A percentile compares a stretch with the other conserved stretches of the same genome.
Evolutionary conservation across 495 filamentous ascomycete genomes (phyloP).

Genomic region (Neurospora cerealis): DNA sequence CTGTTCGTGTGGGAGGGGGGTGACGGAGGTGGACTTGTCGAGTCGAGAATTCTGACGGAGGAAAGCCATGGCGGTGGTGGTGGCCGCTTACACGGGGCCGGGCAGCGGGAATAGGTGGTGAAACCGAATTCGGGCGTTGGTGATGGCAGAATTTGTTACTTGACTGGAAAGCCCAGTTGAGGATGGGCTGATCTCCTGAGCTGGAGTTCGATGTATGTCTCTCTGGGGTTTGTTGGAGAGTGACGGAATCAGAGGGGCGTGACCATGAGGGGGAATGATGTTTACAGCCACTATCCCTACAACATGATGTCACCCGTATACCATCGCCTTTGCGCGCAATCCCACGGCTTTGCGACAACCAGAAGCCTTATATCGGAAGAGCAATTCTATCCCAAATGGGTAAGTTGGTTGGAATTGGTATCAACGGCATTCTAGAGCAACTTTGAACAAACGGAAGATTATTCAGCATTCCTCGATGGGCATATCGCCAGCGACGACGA

Average conservation of each 20-base stretch:
- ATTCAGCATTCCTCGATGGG: background rate
- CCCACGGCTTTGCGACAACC: background rate
- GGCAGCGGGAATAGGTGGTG: background rate
- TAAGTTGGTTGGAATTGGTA: background rate
- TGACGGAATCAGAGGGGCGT: background rate
- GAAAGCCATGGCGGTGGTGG: background rate
- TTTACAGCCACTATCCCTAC: background rate
- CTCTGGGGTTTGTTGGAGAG: background rate
- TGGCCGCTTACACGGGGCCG: background rate
- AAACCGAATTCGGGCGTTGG: background rate
- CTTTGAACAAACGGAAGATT: background rate
- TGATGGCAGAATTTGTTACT: background rate
- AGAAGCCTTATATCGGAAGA: background rate
- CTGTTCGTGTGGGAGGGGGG: background rate
- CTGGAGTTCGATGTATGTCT: background rate
- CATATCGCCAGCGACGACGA: background rate
- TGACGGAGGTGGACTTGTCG: background rate
- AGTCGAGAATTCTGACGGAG: background rate
- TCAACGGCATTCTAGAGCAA: background rate
- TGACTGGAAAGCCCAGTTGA: background rate
- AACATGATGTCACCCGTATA: background rate
- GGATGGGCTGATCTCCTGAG: background rate
- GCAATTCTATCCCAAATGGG: background rate
- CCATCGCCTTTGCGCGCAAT: background rate
- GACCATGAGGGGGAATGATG: background rate